Conservation (phyloP, 2,329 filamentous ascomycete genomes). For the Biscogniauxia marginata region DNA sequence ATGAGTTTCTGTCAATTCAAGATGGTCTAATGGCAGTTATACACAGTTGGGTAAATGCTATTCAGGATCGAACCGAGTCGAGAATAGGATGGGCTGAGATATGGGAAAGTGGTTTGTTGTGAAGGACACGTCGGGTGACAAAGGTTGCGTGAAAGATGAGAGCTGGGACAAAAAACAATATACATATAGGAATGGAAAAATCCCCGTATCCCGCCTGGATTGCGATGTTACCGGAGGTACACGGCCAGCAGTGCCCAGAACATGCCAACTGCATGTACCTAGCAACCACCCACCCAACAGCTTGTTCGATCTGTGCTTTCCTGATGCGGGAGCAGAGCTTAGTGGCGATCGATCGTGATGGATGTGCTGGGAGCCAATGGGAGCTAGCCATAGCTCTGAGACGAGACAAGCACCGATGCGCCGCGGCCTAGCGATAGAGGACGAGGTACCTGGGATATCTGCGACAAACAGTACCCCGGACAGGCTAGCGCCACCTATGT, state of each 20-base stretch:
- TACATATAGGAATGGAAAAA: constrained; percentile 13
- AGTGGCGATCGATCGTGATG: constrained; percentile 30
- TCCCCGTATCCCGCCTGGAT: constrained; percentile 16
- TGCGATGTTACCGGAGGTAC: constrained; percentile 12
- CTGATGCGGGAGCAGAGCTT: constrained; percentile 26
- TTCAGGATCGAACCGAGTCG: not conserved
- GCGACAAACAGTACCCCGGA: not conserved
- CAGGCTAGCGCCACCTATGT: too few species aligned
- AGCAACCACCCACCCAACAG: constrained; percentile 5
- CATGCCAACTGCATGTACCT: constrained; percentile 12
- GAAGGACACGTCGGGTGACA: not conserved
- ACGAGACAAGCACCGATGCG: constrained; percentile 14
- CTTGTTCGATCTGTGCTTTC: constrained; percentile 18
- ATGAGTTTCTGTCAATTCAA: too few species aligned
- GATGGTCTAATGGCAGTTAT: too few species aligned
- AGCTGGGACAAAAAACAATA: constrained; percentile 9
- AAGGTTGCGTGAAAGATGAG: constrained; percentile 9
- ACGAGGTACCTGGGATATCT: constrained; percentile 8
- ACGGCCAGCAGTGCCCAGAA: constrained; percentile 4
- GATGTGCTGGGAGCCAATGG: constrained; percentile 16
- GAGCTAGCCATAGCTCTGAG: not conserved
- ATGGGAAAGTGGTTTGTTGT: too few species aligned
- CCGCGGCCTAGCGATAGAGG: constrained; percentile 17
- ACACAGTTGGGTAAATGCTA: too few species aligned
- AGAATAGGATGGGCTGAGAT: too few species aligned